Conservation (phyloP, 108 stramenopile species). For the Chaetoceros tenuissimus region DNA sequence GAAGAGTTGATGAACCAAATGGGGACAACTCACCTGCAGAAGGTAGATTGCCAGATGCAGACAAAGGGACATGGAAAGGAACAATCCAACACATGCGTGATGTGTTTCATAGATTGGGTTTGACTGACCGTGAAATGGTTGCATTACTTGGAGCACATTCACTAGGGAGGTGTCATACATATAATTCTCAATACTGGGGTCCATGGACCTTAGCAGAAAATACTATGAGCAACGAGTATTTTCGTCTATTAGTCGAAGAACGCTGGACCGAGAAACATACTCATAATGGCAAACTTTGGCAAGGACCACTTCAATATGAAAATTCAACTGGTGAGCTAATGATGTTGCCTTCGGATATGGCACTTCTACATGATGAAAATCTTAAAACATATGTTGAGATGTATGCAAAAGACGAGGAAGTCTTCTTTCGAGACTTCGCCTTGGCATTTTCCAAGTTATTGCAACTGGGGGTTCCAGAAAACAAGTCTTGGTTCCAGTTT, state of each 20-base stretch:
- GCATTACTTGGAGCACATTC: slow-evolving; percentile 96
- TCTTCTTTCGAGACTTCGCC: slow-evolving; percentile 78
- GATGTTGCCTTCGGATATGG: slow-evolving; percentile 82
- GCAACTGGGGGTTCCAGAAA: slow-evolving; percentile 28
- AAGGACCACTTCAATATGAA: slow-evolving; percentile 56
- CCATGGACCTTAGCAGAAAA: slow-evolving; percentile 79
- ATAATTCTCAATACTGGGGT: slow-evolving; percentile 83
- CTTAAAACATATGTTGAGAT: slow-evolving; percentile 78
- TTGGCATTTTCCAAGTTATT: slow-evolving; percentile 65
- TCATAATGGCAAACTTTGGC: slow-evolving; percentile 85
- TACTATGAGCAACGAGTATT: slow-evolving; percentile 95
- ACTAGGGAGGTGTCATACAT: slow-evolving; percentile 91
- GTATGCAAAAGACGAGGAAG: slow-evolving; percentile 91
- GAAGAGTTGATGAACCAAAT: slow-evolving; percentile 55
- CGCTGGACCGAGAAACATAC: slow-evolving; percentile 78
- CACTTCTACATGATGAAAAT: slow-evolving; percentile 71
- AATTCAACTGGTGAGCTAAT: slow-evolving; percentile 76
- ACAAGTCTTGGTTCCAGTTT: background rate
- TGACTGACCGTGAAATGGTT: slow-evolving; percentile 89
- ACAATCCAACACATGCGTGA: slow-evolving; percentile 81
- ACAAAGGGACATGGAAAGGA: slow-evolving; percentile 68
- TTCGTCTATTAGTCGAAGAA: slow-evolving; percentile 88
- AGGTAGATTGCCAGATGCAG: slow-evolving; percentile 85
- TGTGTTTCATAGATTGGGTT: slow-evolving; percentile 94
- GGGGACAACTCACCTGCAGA: slow-evolving; percentile 59